Evolutionary conservation across 2,329 filamentous ascomycete genomes (phyloP).

Genomic region (Pseudogymnoascus sp.): DNA sequence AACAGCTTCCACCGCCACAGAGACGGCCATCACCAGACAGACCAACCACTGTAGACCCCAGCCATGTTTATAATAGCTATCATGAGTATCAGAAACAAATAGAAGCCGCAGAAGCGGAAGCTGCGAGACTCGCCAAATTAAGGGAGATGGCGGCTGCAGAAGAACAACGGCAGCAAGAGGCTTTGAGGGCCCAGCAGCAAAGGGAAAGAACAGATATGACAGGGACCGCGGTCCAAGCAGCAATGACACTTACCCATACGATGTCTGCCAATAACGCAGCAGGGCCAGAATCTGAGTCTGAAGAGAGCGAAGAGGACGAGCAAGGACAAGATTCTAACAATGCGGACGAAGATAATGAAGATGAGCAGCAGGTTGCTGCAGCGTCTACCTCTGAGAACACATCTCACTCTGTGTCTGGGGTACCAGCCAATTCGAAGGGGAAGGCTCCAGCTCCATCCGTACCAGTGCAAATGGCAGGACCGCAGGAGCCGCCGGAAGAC

Average conservation of each 20-base stretch:
- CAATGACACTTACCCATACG: neutral
- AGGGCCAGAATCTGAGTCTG: neutral
- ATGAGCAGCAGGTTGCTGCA: neutral
- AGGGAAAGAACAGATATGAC: neutral
- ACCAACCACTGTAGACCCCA: constrained; percentile 11
- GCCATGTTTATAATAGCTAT: constrained; percentile 11
- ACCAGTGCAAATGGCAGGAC: neutral
- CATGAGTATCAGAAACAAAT: constrained; percentile 13
- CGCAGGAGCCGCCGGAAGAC: neutral
- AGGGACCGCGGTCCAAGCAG: neutral
- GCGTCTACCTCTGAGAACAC: neutral
- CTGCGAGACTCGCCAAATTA: neutral
- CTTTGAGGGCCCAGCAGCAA: neutral
- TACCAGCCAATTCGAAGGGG: neutral
- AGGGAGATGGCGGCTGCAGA: neutral
- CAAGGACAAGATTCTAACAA: neutral
- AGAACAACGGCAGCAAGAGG: neutral
- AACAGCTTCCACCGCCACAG: neutral
- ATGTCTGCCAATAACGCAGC: neutral
- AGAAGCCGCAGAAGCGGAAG: constrained; percentile 1
- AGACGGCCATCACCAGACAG: neutral
- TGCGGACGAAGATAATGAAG: neutral
- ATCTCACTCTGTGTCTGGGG: neutral
- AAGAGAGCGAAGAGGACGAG: neutral
- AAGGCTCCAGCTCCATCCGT: neutral